Conservation (phyloP, 1,284 basidiomycete species). For the Ustilago tritici region DNA sequence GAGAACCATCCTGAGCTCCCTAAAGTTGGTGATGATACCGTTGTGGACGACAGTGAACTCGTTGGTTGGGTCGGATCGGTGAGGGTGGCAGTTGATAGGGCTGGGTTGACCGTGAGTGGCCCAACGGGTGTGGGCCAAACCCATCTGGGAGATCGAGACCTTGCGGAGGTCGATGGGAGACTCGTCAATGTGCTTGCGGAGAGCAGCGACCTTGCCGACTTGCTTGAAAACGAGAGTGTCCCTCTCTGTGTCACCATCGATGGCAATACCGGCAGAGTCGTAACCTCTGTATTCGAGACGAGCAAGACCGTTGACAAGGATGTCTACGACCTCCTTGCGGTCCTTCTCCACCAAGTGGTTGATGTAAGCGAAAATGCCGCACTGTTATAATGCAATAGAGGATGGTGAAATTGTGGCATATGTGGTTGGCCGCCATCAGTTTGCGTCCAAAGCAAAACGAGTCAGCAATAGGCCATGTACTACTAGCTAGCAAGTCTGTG, state of each 20-base stretch:
- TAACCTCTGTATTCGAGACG: constrained; percentile 99
- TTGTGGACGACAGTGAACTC: constrained; percentile 98
- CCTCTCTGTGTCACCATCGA: constrained; percentile 89
- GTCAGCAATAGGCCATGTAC: constrained; percentile 7
- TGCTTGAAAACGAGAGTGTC: constrained; percentile 91
- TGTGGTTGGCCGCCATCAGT: neutral
- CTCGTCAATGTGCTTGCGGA: constrained; percentile 89
- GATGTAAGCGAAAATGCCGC: constrained; percentile 70
- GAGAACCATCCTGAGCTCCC: constrained; percentile 89
- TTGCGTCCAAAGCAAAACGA: neutral
- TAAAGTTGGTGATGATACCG: constrained; percentile 96
- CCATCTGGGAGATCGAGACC: constrained; percentile 87
- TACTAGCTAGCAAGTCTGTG: neutral
- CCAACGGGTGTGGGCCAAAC: constrained; percentile 99
- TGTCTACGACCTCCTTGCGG: constrained; percentile 91
- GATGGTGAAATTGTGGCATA: neutral
- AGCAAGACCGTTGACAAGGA: constrained; percentile 89
- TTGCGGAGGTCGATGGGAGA: constrained; percentile 83
- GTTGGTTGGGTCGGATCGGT: constrained; percentile 82
- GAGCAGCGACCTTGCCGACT: constrained; percentile 95
- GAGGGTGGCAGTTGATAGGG: constrained; percentile 92
- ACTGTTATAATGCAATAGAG: constrained; percentile 38
- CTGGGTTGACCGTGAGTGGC: constrained; percentile 93
- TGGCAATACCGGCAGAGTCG: constrained; percentile 90
- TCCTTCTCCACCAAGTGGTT: constrained; percentile 73